Evolutionary conservation across 1,139 yeast genomes (phyloP), one percentile per base, ranked within the genome.

Genomic region (Kodamaea alishanica): DNA sequence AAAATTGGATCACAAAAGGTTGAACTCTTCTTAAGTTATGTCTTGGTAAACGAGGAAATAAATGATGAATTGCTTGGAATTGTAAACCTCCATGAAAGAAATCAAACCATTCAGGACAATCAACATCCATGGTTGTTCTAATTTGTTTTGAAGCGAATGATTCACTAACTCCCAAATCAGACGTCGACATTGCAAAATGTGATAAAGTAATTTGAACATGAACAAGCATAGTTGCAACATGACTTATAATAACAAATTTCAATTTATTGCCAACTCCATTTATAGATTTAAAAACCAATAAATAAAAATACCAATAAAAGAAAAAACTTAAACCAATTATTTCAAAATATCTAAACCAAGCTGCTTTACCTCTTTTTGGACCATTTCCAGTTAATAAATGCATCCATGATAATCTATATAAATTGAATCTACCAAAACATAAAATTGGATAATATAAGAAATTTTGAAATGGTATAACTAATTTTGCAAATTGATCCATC

Each of bases 41-140:
- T 43, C 96, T 74, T 11, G 97, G 97, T 55, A 88, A 61, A 41
- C 97, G 70, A 11, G 97, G 97, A 60, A 88, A 88, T 49, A 88
- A 67, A 58, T 88, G 97, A 58, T 88, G 97, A 37, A 88, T 79
- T 2, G 89, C 95, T 58, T 88, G 97, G 64, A 87, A 88, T 59
- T 88, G 97, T 37, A 88, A 73, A 0, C 97, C 97, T 6, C 96
- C 97, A 54, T 88, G 97, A 52, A 88, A 71, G 54, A 80, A 88
- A 59, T 88, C 97, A 36, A 88, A 69, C 96, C 96, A 88, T 46
- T 78, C 81, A 2, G 97, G 96, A 63, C 97, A 88, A 53, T 84
- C 94, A 11, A 88, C 96, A 57, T 88, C 97, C 96, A 88, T 89
- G 5, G 96, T 88, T 1, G 97, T 88, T 51, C 97, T 73, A 11